Conservation (phyloP, 352 stramenopile species). For the Elongisporangium anandrum region DNA sequence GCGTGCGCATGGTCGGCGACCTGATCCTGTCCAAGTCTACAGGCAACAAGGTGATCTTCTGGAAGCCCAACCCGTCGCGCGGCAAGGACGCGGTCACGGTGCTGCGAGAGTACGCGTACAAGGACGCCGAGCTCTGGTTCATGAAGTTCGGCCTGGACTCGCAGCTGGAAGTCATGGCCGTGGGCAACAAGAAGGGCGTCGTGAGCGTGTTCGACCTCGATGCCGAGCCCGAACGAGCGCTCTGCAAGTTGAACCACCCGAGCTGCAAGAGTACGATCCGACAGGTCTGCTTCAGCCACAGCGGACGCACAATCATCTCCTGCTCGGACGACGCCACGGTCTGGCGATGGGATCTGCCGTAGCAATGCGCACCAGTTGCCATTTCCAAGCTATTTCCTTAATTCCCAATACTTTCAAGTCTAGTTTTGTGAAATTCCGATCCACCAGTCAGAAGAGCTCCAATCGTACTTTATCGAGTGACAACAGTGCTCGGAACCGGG, state of each 20-base stretch:
- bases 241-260: conserved; percentile 70
- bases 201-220: conserved; percentile 80
- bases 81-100: conserved; percentile 79
- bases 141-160: conserved; percentile 82
- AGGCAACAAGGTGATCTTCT: conserved; percentile 89
- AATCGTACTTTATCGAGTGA: not conserved
- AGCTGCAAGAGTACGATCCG: conserved; percentile 77
- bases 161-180: conserved; percentile 69
- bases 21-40: conserved; percentile 82
- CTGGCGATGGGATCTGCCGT: conserved; percentile 69
- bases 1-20: conserved; percentile 74
- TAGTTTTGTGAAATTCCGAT: not conserved
- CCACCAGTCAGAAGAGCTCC: not conserved
- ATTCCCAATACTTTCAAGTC: not conserved
- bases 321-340: conserved; percentile 74
- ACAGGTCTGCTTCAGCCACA: conserved; percentile 76
- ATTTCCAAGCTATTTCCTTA: not conserved
- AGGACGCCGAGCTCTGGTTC: conserved; percentile 84
- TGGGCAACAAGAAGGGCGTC: conserved; percentile 79
- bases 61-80: conserved; percentile 85
- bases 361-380: not conserved
- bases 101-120: conserved; percentile 78
- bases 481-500: not conserved
- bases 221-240: conserved; percentile 55
- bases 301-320: conserved; percentile 58